Percentiles rank a stretch among this genome's conserved stretches.
These are phyloP conservation scores for Corylus heterophylla DNA, from an alignment of 306 rosid genomes.

Conservation along the genomic window DNA sequence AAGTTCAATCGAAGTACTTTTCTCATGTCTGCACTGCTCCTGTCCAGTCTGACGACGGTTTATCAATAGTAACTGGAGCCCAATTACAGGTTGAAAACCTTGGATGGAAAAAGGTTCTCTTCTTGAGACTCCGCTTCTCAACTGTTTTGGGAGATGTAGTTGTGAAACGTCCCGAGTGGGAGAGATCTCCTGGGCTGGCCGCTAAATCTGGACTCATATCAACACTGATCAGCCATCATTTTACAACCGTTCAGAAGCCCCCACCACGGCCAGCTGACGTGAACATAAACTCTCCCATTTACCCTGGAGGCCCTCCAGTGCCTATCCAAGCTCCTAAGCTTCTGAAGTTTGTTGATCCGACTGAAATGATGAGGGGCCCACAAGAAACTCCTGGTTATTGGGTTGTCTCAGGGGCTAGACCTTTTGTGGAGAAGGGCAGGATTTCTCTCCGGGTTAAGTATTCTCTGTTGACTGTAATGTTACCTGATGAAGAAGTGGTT, in stretches of 20 bases:
- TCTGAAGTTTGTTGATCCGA: constrained; percentile 82
- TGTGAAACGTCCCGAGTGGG: constrained; percentile 89
- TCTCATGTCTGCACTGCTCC: constrained; percentile 98
- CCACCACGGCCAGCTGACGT: constrained; percentile 94
- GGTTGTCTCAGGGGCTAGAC: constrained; percentile 97
- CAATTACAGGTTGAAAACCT: constrained; percentile 84
- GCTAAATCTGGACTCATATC: constrained; percentile 92
- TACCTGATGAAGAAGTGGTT: constrained; percentile 61
- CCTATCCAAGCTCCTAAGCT: constrained; percentile 89
- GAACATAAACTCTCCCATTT: constrained; percentile 87
- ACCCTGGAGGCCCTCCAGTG: constrained; percentile 96
- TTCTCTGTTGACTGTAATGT: constrained; percentile 70
- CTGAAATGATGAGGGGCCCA: constrained; percentile 96
- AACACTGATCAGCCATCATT: constrained; percentile 93
- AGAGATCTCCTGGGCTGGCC: constrained; percentile 83
- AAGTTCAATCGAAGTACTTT: constrained; percentile 97
- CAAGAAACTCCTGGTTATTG: constrained; percentile 95
- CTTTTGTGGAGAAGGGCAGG: constrained; percentile 79
- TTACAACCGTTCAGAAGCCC: constrained; percentile 75
- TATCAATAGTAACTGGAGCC: constrained; percentile 86
- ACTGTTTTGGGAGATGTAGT: constrained; percentile 60
- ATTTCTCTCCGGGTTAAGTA: constrained; percentile 81
- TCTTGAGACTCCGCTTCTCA: constrained; percentile 75
- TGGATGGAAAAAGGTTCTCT: constrained; percentile 78
- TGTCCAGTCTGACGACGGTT: constrained; percentile 81